Percentiles rank a stretch among this genome's conserved stretches.
phyloP scores from a whole-genome alignment of 805 yeast genomes.

The Lachancea sp. region DNA sequence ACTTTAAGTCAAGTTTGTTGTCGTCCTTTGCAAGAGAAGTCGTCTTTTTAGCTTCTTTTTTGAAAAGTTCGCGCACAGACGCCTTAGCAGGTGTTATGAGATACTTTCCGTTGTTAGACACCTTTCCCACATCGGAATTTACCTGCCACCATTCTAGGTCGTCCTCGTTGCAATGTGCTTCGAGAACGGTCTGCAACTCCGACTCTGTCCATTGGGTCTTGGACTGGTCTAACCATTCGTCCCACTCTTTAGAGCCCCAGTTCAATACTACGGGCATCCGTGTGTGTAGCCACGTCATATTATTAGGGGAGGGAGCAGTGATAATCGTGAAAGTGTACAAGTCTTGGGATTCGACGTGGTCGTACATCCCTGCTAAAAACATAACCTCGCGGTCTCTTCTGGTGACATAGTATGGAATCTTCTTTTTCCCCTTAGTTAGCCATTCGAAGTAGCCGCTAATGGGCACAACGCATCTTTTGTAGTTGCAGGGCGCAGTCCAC shows the following conservation, averaged over 20 bases:
- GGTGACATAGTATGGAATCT: constrained; percentile 60
- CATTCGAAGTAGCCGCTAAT: constrained; percentile 86
- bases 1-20: constrained; percentile 4
- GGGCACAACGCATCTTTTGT: constrained; percentile 66
- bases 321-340: constrained; percentile 56
- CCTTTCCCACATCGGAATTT: constrained; percentile 56
- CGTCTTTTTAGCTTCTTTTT: constrained; percentile 3
- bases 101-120: constrained; percentile 38
- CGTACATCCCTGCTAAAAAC: constrained; percentile 59
- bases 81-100: constrained; percentile 28
- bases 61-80: constrained; percentile 12
- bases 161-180: constrained; percentile 31
- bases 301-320: constrained; percentile 63
- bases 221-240: constrained; percentile 51
- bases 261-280: constrained; percentile 72
- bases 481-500: constrained; percentile 50
- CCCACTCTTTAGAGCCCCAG: constrained; percentile 54
- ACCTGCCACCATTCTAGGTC: constrained; percentile 52
- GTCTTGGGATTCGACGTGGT: constrained; percentile 21
- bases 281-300: constrained; percentile 61
- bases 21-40: constrained; percentile 1
- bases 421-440: constrained; percentile 38
- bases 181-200: constrained; percentile 37
- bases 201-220: constrained; percentile 35
- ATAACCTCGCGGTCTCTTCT: constrained; percentile 47